phyloP scores from a whole-genome alignment of 169 alveolate species.

The Cryptosporidium sp. region DNA sequence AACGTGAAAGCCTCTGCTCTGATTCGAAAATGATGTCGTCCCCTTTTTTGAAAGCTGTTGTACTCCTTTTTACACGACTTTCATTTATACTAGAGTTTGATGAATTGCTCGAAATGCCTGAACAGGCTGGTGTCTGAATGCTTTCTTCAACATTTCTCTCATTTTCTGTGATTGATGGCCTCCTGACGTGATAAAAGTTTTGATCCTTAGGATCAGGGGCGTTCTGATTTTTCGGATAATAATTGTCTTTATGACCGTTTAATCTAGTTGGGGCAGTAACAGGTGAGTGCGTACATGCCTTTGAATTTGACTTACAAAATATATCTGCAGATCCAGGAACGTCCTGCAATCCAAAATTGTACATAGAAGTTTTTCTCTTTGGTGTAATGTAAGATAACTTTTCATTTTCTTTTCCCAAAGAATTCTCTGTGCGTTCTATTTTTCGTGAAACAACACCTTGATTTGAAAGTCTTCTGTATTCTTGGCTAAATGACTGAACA shows the following conservation, averaged over 20 bases:
- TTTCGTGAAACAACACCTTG: not conserved
- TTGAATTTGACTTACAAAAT: not conserved
- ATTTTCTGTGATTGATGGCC: not conserved
- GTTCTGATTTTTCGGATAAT: not conserved
- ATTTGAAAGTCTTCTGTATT: not conserved
- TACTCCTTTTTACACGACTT: not conserved
- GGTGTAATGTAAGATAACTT: slow-evolving; percentile 40
- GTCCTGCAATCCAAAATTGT: not conserved
- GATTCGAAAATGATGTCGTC: slow-evolving; percentile 27
- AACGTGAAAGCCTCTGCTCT: slow-evolving; percentile 45
- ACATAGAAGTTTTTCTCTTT: slow-evolving; percentile 6
- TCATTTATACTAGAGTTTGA: not conserved
- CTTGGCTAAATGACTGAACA: not conserved
- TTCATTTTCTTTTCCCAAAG: not conserved
- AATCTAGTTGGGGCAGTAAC: slow-evolving; percentile 61
- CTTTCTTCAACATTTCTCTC: not conserved
- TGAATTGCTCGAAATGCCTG: not conserved
- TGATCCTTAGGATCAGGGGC: not conserved
- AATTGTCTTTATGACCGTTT: not conserved
- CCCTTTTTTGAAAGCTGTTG: slow-evolving; percentile 12
- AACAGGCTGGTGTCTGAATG: not conserved
- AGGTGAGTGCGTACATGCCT: not conserved
- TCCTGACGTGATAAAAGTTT: not conserved
- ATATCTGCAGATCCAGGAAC: slow-evolving; percentile 15
- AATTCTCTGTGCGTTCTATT: not conserved